Base-by-base conservation (phyloP, 1,284 basidiomycete species). In the Exobasidium cylindrosporum region DNA sequence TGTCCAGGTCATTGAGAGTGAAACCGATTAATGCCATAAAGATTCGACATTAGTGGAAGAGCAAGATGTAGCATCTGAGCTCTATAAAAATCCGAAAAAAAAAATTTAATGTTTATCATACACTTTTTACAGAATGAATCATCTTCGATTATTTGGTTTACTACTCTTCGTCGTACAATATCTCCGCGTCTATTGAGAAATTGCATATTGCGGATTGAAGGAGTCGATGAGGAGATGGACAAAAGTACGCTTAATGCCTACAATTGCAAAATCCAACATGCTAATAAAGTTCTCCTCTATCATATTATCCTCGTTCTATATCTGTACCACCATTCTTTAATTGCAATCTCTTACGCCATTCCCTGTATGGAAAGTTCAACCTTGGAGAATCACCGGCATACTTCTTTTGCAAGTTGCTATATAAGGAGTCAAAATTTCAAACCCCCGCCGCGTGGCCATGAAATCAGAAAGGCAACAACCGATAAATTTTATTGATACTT, bases 351-450 rank as follows among this genome's bases (percentile, higher is more conserved):
- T 31, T 66, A 72, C 1, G 67, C 74, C 0, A 61, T 58, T 7
- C 69, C 70, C 43, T 76, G 73, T 26, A 71, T 65, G 45, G 69
- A 59, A 11, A 56, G 47, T n/a, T n/a, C n/a, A n/a, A n/a, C n/a
- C n/a, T n/a, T 0, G 66, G 71, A 46, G 73, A 45, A 6, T 62
- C 49, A 30, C 70, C 65, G 52, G 61, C n/a, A n/a, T 63, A 10
- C 74, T 56, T 35, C 72, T 69, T 35, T 73, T 69, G 43, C 64
- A 67, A 1, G 69, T 69, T 0, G 67, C 60, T 0, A 73, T 66
- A 54, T 73, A 75, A 4, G 58, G 59, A n/a, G n/a, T n/a, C n/a
- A n/a, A 40, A 54, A 68, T 61, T 58, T 75, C 74, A 63, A 73
- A 71, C 0, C 74, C 73, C 5, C 69, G 64, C 4, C 70, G 69